Percentiles rank a stretch among this genome's conserved stretches.
Evolutionary conservation across 495 filamentous ascomycete species (phyloP).

Genomic region (Penicillium maclennaniae): DNA sequence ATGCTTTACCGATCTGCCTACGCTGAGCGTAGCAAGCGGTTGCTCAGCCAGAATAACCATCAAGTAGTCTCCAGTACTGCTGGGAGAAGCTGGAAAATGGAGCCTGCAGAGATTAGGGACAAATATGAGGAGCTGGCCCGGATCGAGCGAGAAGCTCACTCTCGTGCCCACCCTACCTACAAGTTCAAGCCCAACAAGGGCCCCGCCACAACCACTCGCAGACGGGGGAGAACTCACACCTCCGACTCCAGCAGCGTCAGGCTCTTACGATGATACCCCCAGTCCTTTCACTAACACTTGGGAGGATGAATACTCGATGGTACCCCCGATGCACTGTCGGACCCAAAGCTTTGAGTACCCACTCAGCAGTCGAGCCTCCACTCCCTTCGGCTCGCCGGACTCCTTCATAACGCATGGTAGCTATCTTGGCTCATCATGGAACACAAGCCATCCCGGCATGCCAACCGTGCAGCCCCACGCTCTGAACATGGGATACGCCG

Average conservation of each 20-base stretch:
- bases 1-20: conserved; percentile 97
- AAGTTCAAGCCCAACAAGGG: conserved; percentile 90
- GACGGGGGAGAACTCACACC: conserved; percentile 27
- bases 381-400: conserved; percentile 31
- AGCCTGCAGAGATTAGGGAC: conserved; percentile 65
- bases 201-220: conserved; percentile 34
- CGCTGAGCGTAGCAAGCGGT: conserved; percentile 78
- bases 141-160: conserved; percentile 82
- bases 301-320: conserved; percentile 1
- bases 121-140: conserved; percentile 78
- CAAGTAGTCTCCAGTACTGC: conserved; percentile 85
- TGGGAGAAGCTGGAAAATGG: conserved; percentile 81
- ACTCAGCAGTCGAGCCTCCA: conserved; percentile 31
- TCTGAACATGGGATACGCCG: conserved; percentile 16
- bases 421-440: conserved; percentile 30
- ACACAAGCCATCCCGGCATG: conserved; percentile 61
- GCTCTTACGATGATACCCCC: conserved; percentile 2
- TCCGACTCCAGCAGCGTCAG: conserved; percentile 6
- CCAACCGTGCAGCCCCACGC: conserved; percentile 46
- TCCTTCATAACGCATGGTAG: conserved; percentile 22
- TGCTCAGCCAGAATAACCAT: conserved; percentile 86
- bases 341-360: conserved; percentile 26
- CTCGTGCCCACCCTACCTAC: conserved; percentile 83
- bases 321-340: conserved; percentile 13
- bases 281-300: conserved; percentile 26